A percentile compares a stretch with the other conserved stretches of the same genome.
Evolutionary conservation across 2,329 filamentous ascomycete genomes (phyloP).

Genomic region (Botrytis hyacinthi): DNA sequence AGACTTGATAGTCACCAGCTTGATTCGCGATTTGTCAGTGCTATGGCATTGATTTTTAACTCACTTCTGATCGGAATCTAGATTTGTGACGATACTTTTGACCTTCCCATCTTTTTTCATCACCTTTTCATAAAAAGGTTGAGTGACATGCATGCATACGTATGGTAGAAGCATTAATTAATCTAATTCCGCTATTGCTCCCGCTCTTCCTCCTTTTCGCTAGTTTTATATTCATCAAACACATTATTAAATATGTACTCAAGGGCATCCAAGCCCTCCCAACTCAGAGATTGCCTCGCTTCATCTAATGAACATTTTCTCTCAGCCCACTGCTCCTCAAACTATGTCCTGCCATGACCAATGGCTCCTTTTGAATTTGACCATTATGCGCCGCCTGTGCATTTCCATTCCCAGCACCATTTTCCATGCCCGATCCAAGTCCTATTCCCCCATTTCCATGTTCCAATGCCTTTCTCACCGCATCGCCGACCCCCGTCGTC

Average conservation of each 20-base stretch:
- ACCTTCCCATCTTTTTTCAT: background rate
- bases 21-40: background rate
- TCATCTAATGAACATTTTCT: slow-evolving; percentile 30
- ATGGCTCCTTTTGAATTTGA: slow-evolving; percentile 17
- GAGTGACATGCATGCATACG: background rate
- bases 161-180: background rate
- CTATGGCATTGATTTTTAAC: background rate
- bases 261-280: background rate
- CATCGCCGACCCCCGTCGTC: slow-evolving; percentile 29
- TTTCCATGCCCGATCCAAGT: slow-evolving; percentile 18
- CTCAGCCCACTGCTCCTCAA: slow-evolving; percentile 39
- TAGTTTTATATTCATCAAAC: background rate
- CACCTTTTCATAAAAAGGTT: background rate
- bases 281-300: background rate
- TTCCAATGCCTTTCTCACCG: slow-evolving; percentile 33
- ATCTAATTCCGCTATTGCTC: background rate
- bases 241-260: background rate
- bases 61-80: background rate
- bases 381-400: background rate
- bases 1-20: background rate
- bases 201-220: background rate
- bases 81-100: background rate
- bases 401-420: slow-evolving; percentile 19
- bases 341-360: slow-evolving; percentile 32
- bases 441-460: slow-evolving; percentile 22